Evolutionary conservation across 2,329 filamentous ascomycete genomes (phyloP), one percentile per base, ranked within the genome.

Genomic region (Diplodia seriata): DNA sequence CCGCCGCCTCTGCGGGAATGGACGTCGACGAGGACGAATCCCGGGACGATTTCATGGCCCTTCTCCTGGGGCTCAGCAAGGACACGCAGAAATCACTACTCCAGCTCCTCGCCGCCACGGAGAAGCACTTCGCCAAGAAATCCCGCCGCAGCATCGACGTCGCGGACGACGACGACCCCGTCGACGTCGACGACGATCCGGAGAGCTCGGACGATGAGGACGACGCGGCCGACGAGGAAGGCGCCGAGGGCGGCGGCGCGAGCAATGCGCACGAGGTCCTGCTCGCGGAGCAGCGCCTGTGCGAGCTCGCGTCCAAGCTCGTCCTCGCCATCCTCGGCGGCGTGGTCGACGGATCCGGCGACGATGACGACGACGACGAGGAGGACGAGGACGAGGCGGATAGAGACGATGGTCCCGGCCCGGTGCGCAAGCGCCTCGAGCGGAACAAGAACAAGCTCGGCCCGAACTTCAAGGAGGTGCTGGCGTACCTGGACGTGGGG

Each of bases 381-480:
- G 68, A 68, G 12, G 43, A 69, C 8, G 68, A 68, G n/a, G 67
- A 59, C 26, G 68, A 61, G 23, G 69, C 73, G 20, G 72, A 74
- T 20, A 76, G 73, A 70, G 43, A 47, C 31, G n/a, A 20, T 18
- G 76, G 73, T 65, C 76, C n/a, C 7, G 80, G 85, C 12, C 81
- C 86, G 36, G 84, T 97, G 43, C 86, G 87, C 70, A 87, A 88
- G 73, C 86, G 93, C 23, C 83, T 99, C 26, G 85, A 90, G 73
- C 86, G 92, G 71, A 97, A 99, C 79, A 90, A 90, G 75, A 83
- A 82, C n/a, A 89, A 88, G 75, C 85, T 99, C 3, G 95, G 95
- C 2, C 83, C 87, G 55, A 97, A 95, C 76, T 96, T 92, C 83
- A 92, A 90, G 74, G 93, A 95, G 73, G 88, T 97, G 7, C 82